Evolutionary conservation across 2,329 filamentous ascomycete genomes (phyloP).

Genomic region (Pyrenophora tritici-repentis): DNA sequence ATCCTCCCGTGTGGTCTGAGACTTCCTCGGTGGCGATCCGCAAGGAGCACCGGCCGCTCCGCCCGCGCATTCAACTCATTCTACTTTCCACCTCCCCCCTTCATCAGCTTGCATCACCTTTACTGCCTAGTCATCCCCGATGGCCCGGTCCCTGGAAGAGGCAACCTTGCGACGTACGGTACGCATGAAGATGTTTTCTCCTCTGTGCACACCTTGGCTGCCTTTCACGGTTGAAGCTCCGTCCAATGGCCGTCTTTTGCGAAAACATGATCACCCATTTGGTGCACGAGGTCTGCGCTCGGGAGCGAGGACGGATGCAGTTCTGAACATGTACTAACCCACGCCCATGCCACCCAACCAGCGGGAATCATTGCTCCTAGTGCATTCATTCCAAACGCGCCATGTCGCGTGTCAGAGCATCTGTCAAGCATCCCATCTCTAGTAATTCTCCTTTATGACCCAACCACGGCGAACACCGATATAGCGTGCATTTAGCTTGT

Average conservation of each 20-base stretch:
- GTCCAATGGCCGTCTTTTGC: neutral
- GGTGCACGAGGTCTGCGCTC: neutral
- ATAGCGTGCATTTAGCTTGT: neutral
- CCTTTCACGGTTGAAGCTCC: neutral
- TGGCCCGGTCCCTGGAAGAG: neutral
- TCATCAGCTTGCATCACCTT: neutral
- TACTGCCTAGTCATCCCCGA: constrained; percentile 5
- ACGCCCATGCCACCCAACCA: neutral
- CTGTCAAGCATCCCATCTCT: constrained; percentile 6
- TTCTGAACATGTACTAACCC: neutral
- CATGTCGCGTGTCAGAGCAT: constrained; percentile 1
- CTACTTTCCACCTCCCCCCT: neutral
- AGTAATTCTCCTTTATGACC: neutral
- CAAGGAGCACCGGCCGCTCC: neutral
- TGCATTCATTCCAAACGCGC: constrained; percentile 5
- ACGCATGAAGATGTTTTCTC: neutral
- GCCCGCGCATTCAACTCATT: neutral
- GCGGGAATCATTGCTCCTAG: neutral
- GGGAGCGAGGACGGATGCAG: neutral
- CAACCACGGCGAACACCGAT: constrained; percentile 1
- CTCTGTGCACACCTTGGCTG: neutral
- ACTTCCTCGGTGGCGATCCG: constrained; percentile 5
- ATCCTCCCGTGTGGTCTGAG: constrained; percentile 4
- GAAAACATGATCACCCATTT: neutral
- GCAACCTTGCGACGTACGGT: neutral